A percentile compares a stretch with the other conserved stretches of the same genome.
Evolutionary conservation across 2,329 filamentous ascomycete species (phyloP).

Genomic region (Fusarium piperis): DNA sequence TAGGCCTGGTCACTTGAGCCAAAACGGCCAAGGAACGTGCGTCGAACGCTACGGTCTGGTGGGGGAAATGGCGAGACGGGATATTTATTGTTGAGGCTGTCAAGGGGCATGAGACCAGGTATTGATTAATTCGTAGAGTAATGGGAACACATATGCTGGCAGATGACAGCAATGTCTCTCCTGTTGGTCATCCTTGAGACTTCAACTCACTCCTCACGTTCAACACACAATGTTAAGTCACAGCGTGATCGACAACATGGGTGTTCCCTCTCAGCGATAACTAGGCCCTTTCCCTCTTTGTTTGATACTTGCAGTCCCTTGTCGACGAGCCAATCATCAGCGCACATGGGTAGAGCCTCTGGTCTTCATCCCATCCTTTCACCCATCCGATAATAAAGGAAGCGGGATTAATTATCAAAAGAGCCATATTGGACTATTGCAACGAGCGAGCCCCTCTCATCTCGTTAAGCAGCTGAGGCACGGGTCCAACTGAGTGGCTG

Average conservation of each 20-base stretch:
- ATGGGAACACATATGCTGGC: not conserved
- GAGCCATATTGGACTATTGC: not conserved
- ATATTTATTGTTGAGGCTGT: not conserved
- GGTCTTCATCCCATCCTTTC: conserved; percentile 22
- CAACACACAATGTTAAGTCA: not conserved
- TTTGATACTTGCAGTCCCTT: not conserved
- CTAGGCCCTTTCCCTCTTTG: conserved; percentile 7
- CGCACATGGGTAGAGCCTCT: conserved; percentile 44
- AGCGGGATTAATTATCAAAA: conserved; percentile 2
- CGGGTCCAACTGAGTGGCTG: conserved; percentile 7
- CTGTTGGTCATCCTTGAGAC: not conserved
- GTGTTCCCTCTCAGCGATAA: conserved; percentile 8
- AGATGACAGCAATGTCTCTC: not conserved
- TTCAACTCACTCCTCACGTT: not conserved
- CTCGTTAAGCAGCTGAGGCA: conserved; percentile 34
- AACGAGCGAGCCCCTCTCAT: not conserved
- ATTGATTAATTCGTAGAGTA: not conserved
- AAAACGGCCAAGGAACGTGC: conserved; percentile 20
- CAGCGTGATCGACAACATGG: conserved; percentile 32
- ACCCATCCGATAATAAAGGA: not conserved
- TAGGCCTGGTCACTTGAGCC: conserved; percentile 1
- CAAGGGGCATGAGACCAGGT: not conserved
- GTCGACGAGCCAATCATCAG: conserved; percentile 42
- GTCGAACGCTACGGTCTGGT: conserved; percentile 16
- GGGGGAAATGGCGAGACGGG: conserved; percentile 12